A percentile compares a stretch with the other conserved stretches of the same genome.
Evolutionary conservation across 2,329 filamentous ascomycete species (phyloP).

Genomic region (Triangularia verruculosa): DNA sequence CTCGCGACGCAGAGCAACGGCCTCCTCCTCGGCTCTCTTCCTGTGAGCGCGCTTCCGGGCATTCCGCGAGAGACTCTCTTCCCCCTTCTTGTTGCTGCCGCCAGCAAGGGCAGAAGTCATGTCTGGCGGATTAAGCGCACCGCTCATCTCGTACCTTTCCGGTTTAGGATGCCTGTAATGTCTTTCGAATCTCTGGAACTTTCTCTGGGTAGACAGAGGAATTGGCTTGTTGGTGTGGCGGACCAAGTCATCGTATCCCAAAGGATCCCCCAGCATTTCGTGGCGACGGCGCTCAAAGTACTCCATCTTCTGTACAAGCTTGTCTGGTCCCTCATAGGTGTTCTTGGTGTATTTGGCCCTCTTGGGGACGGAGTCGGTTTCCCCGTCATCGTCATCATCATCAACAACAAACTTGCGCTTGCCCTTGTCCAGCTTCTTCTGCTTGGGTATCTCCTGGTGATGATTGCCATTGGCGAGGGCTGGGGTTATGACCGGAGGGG

Average conservation of each 20-base stretch:
- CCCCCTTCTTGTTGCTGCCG: background rate
- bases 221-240: conserved; percentile 13
- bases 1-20: background rate
- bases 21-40: background rate
- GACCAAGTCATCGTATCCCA: conserved; percentile 27
- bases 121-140: conserved; percentile 16
- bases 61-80: background rate
- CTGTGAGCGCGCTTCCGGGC: background rate
- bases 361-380: background rate
- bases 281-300: conserved; percentile 19
- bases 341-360: background rate
- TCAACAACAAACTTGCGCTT: background rate
- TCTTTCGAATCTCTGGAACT: conserved; percentile 13
- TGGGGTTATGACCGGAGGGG: background rate
- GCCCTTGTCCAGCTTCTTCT: background rate
- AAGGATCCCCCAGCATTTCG: conserved; percentile 25
- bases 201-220: background rate
- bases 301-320: conserved; percentile 14
- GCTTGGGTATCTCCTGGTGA: background rate
- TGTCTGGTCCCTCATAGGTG: background rate
- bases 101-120: conserved; percentile 1
- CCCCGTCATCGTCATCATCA: background rate
- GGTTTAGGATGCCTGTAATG: conserved; percentile 10
- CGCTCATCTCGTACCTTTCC: conserved; percentile 15
- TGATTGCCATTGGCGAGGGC: background rate